Evolutionary conservation across 2,329 filamentous ascomycete species (phyloP), one percentile per base, ranked within the genome.

Genomic region (Ceratocystis destructans): DNA sequence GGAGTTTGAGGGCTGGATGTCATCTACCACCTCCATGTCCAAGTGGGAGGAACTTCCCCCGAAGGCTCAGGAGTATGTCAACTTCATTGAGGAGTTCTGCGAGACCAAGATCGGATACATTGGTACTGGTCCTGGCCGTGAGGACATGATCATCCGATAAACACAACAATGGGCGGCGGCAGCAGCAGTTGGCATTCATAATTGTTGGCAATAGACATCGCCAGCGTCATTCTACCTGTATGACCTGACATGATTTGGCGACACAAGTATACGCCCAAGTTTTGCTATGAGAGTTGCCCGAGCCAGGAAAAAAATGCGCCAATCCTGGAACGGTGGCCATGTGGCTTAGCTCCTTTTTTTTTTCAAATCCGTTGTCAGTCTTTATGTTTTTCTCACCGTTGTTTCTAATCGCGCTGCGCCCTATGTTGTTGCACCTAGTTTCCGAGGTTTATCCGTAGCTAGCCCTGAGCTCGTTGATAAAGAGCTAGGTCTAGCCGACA

Each of bases 1-100:
- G 71, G 87, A 85, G 64, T 75, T 91, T 67, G 79, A 82, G 20
- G 88, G 88, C 61, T 91, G 87, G 88, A 80, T 87, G 72, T 79
- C 78, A 72, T 77, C 81, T 45, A 90, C 84, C 0, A 84, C 83
- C 5, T 79, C 81, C 61, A 77, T 79, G 64, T 84, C 80, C 73
- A 80, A 76, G 68, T 90, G 79, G 72, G 79, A 82, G 55, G 83
- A 86, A 41, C 77, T 90, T 53, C 87, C 87, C 5, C 76, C 77
- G 71, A 78, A 86, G 71, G 87, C 87, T 22, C 79, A 81, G 68
- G 81, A 81, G 57, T 90, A 90, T 71, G 77, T 90, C 66, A 79
- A 83, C 71, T 86, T 79, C 73, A 86, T 89, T 68, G 86, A 89
- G 77, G 75, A 83, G 69, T 86, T 83, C 72, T 76, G 86, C 15